phyloP scores from a whole-genome alignment of 1,284 basidiomycete species.

The Cutaneotrichosporon sp. region DNA sequence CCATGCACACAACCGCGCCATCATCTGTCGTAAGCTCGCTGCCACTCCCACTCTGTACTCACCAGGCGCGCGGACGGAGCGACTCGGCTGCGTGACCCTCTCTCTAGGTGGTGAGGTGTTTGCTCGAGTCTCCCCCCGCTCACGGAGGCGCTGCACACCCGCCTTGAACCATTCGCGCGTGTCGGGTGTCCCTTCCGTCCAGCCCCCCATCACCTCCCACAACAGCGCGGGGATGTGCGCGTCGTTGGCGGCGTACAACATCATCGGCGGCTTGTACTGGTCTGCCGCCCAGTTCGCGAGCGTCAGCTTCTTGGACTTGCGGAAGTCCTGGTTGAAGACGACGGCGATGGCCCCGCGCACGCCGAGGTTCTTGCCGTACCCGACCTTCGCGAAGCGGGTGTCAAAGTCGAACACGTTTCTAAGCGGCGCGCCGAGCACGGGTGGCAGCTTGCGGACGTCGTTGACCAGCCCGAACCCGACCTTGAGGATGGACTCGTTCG shows the following conservation, averaged over 20 bases:
- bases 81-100: no score
- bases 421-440: neutral
- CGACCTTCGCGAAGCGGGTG: neutral
- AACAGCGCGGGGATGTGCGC: neutral
- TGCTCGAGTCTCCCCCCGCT: no score
- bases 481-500: neutral
- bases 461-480: neutral
- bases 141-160: no score
- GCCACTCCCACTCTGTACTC: no score
- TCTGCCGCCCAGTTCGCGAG: neutral
- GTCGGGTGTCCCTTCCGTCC: neutral
- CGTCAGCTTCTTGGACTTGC: neutral
- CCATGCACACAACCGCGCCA: no score
- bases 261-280: neutral
- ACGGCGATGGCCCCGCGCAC: neutral
- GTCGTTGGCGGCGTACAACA: neutral
- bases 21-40: no score
- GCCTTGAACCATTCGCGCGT: no score
- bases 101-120: no score
- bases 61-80: no score
- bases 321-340: neutral
- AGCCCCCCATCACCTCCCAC: neutral
- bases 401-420: neutral
- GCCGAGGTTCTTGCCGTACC: neutral
- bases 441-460: neutral